These are phyloP conservation scores for Cladosporium austrohemisphaericum DNA, from an alignment of 2,329 filamentous ascomycete species.

Conservation along the genomic window DNA sequence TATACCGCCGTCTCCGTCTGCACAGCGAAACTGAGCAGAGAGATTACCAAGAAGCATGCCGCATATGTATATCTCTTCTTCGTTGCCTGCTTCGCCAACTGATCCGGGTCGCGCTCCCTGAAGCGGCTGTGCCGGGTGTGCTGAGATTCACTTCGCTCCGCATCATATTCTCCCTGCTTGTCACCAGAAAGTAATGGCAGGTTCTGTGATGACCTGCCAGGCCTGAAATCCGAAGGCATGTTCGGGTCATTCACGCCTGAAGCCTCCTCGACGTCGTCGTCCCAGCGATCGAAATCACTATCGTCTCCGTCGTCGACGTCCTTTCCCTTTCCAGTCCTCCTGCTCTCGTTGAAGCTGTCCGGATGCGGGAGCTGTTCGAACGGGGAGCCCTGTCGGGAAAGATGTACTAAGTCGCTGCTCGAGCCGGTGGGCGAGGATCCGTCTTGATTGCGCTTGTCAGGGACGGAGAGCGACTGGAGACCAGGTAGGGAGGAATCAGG, in stretches of 20 bases:
- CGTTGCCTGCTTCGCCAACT: conserved; percentile 61
- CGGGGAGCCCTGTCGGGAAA: conserved; percentile 31
- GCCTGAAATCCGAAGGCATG: conserved; percentile 50
- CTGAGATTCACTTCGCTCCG: conserved; percentile 4
- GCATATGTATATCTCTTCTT: conserved; percentile 84
- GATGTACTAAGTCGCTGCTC: conserved; percentile 29
- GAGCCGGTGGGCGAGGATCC: conserved; percentile 22
- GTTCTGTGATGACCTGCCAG: conserved; percentile 39
- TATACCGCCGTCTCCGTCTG: conserved; percentile 96
- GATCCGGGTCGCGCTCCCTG: conserved; percentile 71
- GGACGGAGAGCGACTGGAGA: conserved; percentile 8
- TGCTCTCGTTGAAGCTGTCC: conserved; percentile 14
- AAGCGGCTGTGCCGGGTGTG: conserved; percentile 37
- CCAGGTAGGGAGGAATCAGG: conserved; percentile 16
- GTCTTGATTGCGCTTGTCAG: conserved; percentile 7
- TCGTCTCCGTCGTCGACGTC: conserved; percentile 27
- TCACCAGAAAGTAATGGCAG: conserved; percentile 50
- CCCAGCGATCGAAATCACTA: conserved; percentile 44
- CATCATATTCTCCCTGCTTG: conserved; percentile 35
- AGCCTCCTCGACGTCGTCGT: conserved; percentile 34
- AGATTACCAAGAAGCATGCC: conserved; percentile 74
- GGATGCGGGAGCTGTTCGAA: conserved; percentile 28
- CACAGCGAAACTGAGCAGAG: conserved; percentile 80
- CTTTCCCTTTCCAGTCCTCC: conserved; percentile 8
- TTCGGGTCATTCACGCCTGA: conserved; percentile 30